These are phyloP conservation scores for Amoeboaphelidium occidentale DNA, from an alignment of 371 early-diverging fungal genomes.

Conservation along the genomic window DNA sequence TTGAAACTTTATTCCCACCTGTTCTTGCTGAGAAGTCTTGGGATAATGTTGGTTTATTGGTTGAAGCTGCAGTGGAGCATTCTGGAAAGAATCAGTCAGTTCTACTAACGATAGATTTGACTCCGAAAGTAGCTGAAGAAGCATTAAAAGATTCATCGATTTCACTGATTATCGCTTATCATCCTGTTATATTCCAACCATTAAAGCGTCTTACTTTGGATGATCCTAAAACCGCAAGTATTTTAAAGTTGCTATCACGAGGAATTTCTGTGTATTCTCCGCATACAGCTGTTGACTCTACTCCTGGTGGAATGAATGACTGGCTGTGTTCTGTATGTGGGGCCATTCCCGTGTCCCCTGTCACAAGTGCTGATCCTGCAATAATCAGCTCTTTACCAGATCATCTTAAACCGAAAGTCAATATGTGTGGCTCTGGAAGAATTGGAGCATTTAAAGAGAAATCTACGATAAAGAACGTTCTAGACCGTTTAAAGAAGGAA, in stretches of 20 bases:
- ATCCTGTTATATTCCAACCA: constrained; percentile 79
- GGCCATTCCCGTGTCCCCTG: neutral
- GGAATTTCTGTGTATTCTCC: constrained; percentile 87
- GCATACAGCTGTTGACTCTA: constrained; percentile 84
- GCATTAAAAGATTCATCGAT: constrained; percentile 40
- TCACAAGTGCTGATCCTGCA: neutral
- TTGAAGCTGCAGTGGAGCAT: constrained; percentile 54
- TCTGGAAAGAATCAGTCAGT: constrained; percentile 35
- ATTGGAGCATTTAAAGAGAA: neutral
- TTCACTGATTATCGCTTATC: constrained; percentile 46
- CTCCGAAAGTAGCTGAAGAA: constrained; percentile 64
- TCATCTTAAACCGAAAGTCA: neutral
- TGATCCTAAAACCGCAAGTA: constrained; percentile 50
- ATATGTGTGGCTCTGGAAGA: neutral
- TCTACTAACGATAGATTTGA: constrained; percentile 90
- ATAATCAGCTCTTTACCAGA: too few relatives aligned
- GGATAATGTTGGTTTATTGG: constrained; percentile 85
- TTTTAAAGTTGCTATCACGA: constrained; percentile 50
- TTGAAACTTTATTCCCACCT: too few relatives aligned
- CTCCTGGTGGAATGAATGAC: constrained; percentile 46
- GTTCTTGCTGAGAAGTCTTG: constrained; percentile 67
- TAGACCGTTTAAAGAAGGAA: neutral
- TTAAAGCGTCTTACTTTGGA: constrained; percentile 51
- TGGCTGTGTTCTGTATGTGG: constrained; percentile 24
- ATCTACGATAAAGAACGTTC: neutral